phyloP scores from a whole-genome alignment of 2,329 filamentous ascomycete species.

The Trichoderma cornu-damae region DNA sequence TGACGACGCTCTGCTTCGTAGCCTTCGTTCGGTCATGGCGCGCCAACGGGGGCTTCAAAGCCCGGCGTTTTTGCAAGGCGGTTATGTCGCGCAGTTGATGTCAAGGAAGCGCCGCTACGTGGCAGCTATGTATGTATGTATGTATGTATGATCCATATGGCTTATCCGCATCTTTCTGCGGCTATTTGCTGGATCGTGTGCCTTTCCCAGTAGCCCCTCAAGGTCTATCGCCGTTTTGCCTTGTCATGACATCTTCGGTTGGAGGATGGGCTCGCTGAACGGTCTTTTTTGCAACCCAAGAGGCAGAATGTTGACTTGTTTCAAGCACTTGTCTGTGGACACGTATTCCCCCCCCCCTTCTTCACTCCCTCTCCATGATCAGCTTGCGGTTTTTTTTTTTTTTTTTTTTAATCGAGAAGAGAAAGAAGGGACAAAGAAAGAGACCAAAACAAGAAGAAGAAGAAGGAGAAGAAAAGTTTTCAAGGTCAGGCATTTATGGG shows the following conservation, averaged over 20 bases:
- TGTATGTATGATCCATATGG: background rate
- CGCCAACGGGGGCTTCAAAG: background rate
- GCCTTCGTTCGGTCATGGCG: background rate
- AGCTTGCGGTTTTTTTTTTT: too few relatives aligned
- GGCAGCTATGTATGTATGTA: too few relatives aligned
- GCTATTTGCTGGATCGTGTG: background rate
- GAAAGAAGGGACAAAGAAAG: too few relatives aligned
- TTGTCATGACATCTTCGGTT: background rate
- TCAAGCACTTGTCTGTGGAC: background rate
- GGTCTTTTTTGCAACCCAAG: background rate
- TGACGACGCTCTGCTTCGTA: slow-evolving; percentile 2
- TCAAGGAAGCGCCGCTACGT: background rate
- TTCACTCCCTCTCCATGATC: too few relatives aligned
- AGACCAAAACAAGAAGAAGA: too few relatives aligned
- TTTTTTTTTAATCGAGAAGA: too few relatives aligned
- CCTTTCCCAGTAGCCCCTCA: background rate
- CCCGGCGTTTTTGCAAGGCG: background rate
- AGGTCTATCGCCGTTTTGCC: background rate
- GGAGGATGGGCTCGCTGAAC: background rate
- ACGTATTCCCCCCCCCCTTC: background rate
- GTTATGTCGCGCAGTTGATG: background rate
- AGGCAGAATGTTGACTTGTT: background rate
- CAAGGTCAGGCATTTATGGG: background rate
- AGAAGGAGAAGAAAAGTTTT: too few relatives aligned
- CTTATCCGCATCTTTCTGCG: background rate